phyloP scores from a whole-genome alignment of 1,139 yeast genomes.

The Saccharomyces hybrid region DNA sequence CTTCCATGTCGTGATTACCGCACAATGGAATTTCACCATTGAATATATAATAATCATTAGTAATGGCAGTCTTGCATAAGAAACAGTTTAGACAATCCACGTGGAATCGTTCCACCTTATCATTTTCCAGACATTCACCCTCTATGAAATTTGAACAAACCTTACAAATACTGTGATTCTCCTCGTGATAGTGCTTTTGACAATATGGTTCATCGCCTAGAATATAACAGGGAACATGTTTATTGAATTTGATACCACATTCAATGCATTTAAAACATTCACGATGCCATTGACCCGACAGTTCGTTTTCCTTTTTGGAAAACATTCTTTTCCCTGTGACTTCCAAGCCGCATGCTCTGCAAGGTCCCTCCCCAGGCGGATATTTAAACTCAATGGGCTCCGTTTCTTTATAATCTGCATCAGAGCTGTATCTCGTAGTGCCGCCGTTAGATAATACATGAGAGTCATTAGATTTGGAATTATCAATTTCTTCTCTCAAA shows the following conservation, averaged over 20 bases:
- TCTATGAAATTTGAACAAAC: constrained; percentile 73
- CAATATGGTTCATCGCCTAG: constrained; percentile 76
- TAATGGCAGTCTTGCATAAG: constrained; percentile 42
- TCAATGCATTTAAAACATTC: constrained; percentile 66
- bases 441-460: background rate
- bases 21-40: constrained; percentile 27
- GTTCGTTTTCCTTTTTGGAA: constrained; percentile 65
- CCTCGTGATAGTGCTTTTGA: constrained; percentile 67
- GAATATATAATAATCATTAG: constrained; percentile 43
- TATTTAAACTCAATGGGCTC: constrained; percentile 13
- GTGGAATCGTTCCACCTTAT: constrained; percentile 59
- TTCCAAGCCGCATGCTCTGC: constrained; percentile 49
- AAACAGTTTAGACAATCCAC: constrained; percentile 52
- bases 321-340: constrained; percentile 49
- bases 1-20: constrained; percentile 24
- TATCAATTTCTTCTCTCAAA: background rate
- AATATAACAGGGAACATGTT: constrained; percentile 69
- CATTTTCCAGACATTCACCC: constrained; percentile 84
- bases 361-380: constrained; percentile 67
- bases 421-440: background rate
- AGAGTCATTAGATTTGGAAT: background rate
- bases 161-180: constrained; percentile 68
- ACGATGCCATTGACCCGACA: constrained; percentile 94
- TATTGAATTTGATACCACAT: constrained; percentile 53
- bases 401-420: background rate